Conservation (phyloP, 2,329 filamentous ascomycete species). For the Venturia asperata region DNA sequence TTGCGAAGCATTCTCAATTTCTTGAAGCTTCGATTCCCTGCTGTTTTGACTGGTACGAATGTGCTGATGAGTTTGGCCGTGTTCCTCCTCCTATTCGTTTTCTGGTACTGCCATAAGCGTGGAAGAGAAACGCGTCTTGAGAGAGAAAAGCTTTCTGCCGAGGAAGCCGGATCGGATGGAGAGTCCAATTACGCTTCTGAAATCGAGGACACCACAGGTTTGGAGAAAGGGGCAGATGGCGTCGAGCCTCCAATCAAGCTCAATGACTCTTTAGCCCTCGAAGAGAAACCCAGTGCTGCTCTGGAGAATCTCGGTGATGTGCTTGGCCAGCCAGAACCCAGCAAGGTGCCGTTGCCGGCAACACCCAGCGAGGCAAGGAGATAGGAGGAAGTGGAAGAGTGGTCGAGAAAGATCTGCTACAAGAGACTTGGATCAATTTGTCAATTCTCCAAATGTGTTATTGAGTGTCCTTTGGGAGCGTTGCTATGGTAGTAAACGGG, state of each 20-base stretch:
- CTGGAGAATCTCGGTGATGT: conserved; percentile 33
- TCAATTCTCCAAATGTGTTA: neutral
- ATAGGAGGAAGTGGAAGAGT: neutral
- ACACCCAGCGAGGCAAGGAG: neutral
- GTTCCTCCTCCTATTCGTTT: conserved; percentile 81
- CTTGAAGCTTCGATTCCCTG: conserved; percentile 79
- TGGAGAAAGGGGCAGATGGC: conserved; percentile 24
- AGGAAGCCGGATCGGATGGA: conserved; percentile 10
- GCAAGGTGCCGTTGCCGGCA: conserved; percentile 21
- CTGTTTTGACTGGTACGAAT: conserved; percentile 77
- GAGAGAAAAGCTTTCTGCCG: conserved; percentile 41
- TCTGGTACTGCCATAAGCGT: conserved; percentile 98
- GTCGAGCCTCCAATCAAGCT: conserved; percentile 29
- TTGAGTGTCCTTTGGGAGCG: neutral
- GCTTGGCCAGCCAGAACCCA: conserved; percentile 31
- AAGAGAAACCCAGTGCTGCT: conserved; percentile 24
- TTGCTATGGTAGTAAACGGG: neutral
- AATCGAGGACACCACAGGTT: conserved; percentile 21
- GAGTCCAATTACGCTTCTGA: conserved; percentile 18
- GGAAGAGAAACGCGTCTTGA: conserved; percentile 78
- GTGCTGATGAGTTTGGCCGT: conserved; percentile 83
- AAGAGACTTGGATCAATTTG: conserved; percentile 1
- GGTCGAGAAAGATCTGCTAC: neutral
- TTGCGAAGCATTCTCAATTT: conserved; percentile 87
- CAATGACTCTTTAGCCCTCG: conserved; percentile 24